Conservation (phyloP, 495 filamentous ascomycete species). For the Aspergillus ostianus region DNA sequence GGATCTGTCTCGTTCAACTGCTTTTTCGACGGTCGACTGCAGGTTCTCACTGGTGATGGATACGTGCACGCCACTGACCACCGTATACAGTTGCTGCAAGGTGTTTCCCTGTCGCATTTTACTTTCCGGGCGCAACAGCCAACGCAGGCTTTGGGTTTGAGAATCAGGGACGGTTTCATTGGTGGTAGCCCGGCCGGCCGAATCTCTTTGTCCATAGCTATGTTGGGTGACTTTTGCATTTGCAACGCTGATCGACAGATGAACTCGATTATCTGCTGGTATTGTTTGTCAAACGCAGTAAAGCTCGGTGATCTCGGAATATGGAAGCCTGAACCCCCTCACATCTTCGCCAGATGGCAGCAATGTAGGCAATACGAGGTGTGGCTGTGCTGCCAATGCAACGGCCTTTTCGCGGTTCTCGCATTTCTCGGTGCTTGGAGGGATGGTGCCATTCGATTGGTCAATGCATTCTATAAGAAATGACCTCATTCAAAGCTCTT, state of each 20-base stretch:
- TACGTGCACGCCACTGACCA: slow-evolving; percentile 13
- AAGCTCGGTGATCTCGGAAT: no score
- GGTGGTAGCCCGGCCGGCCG: background rate
- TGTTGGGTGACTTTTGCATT: no score
- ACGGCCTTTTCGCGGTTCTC: background rate
- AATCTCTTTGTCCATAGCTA: no score
- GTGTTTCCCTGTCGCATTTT: slow-evolving; percentile 12
- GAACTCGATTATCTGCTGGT: no score
- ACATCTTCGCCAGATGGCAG: no score
- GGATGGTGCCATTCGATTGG: background rate
- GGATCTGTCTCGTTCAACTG: background rate
- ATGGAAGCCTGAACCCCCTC: no score
- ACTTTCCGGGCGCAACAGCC: slow-evolving; percentile 16
- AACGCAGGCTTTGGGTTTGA: slow-evolving; percentile 14
- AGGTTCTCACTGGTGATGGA: slow-evolving; percentile 14
- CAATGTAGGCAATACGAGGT: no score
- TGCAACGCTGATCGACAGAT: no score
- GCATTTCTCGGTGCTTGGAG: slow-evolving; percentile 13
- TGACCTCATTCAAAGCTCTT: no score
- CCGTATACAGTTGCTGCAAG: slow-evolving; percentile 14
- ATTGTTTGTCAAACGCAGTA: no score
- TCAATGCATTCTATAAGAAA: no score
- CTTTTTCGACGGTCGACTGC: slow-evolving; percentile 5
- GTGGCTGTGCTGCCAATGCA: no score
- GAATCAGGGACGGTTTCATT: background rate